phyloP scores from a whole-genome alignment of 805 yeast genomes.

The Gaillardinia entomophila region DNA sequence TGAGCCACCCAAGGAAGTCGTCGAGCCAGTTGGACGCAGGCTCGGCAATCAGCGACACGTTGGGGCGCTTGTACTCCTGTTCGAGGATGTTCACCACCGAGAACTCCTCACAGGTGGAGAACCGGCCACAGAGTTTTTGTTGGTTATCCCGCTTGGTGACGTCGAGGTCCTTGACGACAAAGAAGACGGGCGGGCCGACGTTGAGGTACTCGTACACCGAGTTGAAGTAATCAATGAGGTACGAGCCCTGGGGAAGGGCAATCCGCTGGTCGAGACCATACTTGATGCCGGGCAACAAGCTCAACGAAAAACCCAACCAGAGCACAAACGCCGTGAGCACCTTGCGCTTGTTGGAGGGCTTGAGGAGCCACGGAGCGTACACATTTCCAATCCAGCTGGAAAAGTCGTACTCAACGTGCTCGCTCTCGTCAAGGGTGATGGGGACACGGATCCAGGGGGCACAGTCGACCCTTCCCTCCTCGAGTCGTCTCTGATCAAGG shows the following conservation, averaged over 20 bases:
- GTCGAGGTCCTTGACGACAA: constrained; percentile 67
- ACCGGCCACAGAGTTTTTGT: constrained; percentile 78
- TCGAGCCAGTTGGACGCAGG: constrained; percentile 93
- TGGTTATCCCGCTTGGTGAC: constrained; percentile 59
- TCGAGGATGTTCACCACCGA: constrained; percentile 79
- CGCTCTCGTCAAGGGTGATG: constrained; percentile 3
- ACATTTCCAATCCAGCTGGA: constrained; percentile 34
- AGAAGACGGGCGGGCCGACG: constrained; percentile 89
- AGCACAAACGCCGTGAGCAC: constrained; percentile 51
- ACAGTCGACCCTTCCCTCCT: constrained; percentile 53
- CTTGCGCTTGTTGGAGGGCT: constrained; percentile 38
- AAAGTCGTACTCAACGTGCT: constrained; percentile 15
- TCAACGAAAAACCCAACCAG: constrained; percentile 64
- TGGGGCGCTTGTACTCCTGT: constrained; percentile 70
- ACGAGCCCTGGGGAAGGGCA: constrained; percentile 82
- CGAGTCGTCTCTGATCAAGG: constrained; percentile 59
- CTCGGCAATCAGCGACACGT: constrained; percentile 61
- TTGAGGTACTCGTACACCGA: constrained; percentile 68
- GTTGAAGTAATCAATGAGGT: constrained; percentile 72
- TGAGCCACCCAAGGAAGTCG: constrained; percentile 80
- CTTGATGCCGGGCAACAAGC: constrained; percentile 61
- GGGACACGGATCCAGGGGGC: constrained; percentile 47
- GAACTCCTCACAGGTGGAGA: constrained; percentile 72
- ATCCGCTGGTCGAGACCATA: constrained; percentile 86
- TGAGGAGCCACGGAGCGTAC: constrained; percentile 59